phyloP scores from a whole-genome alignment of 169 alveolate species.

The Eimeria mitis region DNA sequence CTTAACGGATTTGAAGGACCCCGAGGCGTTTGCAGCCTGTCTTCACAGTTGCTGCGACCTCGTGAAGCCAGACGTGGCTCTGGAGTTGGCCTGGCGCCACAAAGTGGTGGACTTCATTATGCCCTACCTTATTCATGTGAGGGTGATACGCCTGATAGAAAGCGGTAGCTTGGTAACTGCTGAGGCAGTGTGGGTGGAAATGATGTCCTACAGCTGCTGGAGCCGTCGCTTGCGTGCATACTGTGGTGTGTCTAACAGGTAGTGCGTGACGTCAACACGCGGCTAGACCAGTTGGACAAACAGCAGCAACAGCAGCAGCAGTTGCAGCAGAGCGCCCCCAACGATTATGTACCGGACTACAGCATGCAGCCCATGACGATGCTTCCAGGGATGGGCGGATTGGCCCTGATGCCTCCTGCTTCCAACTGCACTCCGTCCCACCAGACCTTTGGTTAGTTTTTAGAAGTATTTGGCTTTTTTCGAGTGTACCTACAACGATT shows the following conservation, averaged over 20 bases:
- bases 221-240: neutral
- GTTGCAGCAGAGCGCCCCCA: constrained; percentile 90
- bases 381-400: constrained; percentile 83
- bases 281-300: constrained; percentile 90
- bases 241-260: constrained; percentile 63
- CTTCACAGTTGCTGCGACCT: constrained; percentile 98
- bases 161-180: neutral
- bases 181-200: neutral
- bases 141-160: neutral
- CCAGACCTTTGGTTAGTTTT: constrained; percentile 68
- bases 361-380: constrained; percentile 73
- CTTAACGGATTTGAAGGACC: constrained; percentile 64
- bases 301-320: constrained; percentile 90
- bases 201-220: neutral
- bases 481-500: neutral
- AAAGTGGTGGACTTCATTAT: constrained; percentile 97
- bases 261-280: constrained; percentile 89
- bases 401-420: constrained; percentile 82
- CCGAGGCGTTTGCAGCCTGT: constrained; percentile 97
- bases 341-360: constrained; percentile 87
- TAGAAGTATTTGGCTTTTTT: neutral
- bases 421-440: constrained; percentile 46
- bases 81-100: constrained; percentile 99
- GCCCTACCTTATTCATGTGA: constrained; percentile 98
- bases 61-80: constrained; percentile 98